Evolutionary conservation across 495 filamentous ascomycete species (phyloP).

Genomic region (Diplogelasinospora grovesii): DNA sequence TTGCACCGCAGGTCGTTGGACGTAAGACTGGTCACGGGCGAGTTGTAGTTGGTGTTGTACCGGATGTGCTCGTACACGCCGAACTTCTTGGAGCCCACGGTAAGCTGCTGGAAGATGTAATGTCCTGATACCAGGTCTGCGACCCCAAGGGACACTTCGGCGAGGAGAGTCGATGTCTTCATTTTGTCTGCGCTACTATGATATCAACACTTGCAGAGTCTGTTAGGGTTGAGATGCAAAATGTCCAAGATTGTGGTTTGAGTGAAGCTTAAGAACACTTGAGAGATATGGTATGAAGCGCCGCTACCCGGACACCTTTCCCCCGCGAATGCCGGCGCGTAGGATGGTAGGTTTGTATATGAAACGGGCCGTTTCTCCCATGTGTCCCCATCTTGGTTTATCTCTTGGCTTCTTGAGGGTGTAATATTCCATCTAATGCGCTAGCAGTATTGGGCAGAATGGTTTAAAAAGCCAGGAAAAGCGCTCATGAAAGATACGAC

Average conservation of each 20-base stretch:
- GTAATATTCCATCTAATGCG: slow-evolving; percentile 7
- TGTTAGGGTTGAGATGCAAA: background rate
- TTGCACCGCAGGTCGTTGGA: slow-evolving; percentile 53
- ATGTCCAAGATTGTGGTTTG: background rate
- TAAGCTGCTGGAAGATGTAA: slow-evolving; percentile 46
- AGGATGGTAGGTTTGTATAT: slow-evolving; percentile 17
- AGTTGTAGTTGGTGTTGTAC: slow-evolving; percentile 52
- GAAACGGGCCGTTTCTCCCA: slow-evolving; percentile 18
- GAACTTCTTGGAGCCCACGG: slow-evolving; percentile 39
- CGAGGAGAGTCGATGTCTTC: slow-evolving; percentile 28
- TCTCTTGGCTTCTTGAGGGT: slow-evolving; percentile 6
- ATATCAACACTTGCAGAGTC: no score
- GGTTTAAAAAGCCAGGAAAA: slow-evolving; percentile 14
- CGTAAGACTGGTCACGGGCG: slow-evolving; percentile 48
- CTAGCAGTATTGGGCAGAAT: slow-evolving; percentile 1
- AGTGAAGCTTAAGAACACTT: slow-evolving; percentile 8
- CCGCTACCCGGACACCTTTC: slow-evolving; percentile 6
- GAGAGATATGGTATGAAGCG: background rate
- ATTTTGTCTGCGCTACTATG: no score
- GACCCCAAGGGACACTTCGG: slow-evolving; percentile 28
- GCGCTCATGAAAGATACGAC: background rate
- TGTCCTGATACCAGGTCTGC: slow-evolving; percentile 29
- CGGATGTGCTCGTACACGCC: slow-evolving; percentile 46
- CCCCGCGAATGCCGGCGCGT: slow-evolving; percentile 20
- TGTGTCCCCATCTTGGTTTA: slow-evolving; percentile 1